Evolutionary conservation across 352 stramenopile species (phyloP), one percentile per base, ranked within the genome.

Genomic region (Globisporangium paroecandrum): DNA sequence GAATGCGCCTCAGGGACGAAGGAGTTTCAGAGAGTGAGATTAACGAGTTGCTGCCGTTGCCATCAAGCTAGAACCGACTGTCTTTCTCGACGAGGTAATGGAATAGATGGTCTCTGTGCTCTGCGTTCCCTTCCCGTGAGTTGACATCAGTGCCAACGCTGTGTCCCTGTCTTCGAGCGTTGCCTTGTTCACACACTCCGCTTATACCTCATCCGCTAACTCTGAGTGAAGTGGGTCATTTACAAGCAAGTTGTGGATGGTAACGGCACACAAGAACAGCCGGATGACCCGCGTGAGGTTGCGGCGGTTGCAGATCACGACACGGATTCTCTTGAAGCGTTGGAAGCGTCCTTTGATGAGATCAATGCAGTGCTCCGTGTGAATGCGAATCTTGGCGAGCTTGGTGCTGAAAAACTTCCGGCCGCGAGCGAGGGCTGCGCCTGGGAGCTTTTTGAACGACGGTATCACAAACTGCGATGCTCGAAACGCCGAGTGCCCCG

Each of bases 171-270:
- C 20, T 54, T 54, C 10, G n/a, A 54, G 47, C 20, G 20, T 6
- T 54, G 18, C 3, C 20, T 54, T 20, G 47, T 54, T 54, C 10
- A 5, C 47, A 54, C 47, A 54, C 47, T 54, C 47, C 47, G 0
- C 47, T 4, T 54, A 4, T 53, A 27, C 29, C 20, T 54, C 47
- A 54, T 54, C 4, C 47, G 18, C 47, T 54, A 54, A 27, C 20
- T 27, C 47, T 54, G 47, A 54, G 4, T 20, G 47, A 27, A 54
- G 20, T 54, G 47, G 47, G 5, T 54, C 47, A 27, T 54, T 54
- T 54, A 54, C 47, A 54, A 54, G 47, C 20, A 54, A 54, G 47
- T 54, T 54, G 47, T 54, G 47, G 47, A 54, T 27, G 47, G 20
- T 12, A 4, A 54, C 20, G 47, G 47, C 47, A 27, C 47, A 25